Evolutionary conservation across 169 alveolate species (phyloP), one percentile per base, ranked within the genome.

Genomic region (Besnoitia besnoiti): DNA sequence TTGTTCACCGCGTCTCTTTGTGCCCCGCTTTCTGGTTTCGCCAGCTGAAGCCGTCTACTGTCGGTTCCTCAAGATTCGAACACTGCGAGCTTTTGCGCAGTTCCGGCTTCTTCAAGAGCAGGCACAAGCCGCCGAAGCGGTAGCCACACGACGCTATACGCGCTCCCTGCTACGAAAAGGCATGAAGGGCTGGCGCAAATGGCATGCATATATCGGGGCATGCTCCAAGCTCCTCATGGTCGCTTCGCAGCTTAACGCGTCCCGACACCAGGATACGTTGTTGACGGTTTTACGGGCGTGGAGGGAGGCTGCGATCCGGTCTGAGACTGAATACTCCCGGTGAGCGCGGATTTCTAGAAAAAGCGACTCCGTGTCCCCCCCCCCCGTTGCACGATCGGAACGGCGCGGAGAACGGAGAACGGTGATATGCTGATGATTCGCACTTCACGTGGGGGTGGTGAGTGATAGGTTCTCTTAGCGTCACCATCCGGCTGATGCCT

Each of bases 121-220:
- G 8, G 55, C 87, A 35, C 3, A 55, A 77, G 87, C 2, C 4
- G 21, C 42, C 19, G 33, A 77, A 39, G 61, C 10, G 10, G 3
- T 16, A 30, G 87, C 87, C 19, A 16, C 80, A n/a, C 3, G 40
- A 1, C 10, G 7, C 7, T 35, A 67, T 67, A 35, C 3, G 42
- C 40, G 1, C n/a, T 67, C 80, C 2, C 39, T 77, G 0, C 87
- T 77, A 5, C 35, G 40, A 44, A 77, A 77, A 35, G 87, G 61
- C 37, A 2, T 77, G 55, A 21, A 44, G 24, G 87, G 61, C 4
- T 77, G 87, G 87, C 12, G 49, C 33, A 77, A 42, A 24, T 77
- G 87, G 87, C 87, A 77, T 42, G 55, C 49, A n/a, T 77, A 77
- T 55, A 77, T 77, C 27, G 19, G 33, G n/a, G 87, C 87, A 2